A percentile compares a stretch with the other conserved stretches of the same genome.
These are phyloP conservation scores for Wallacemonas collosoma DNA, from an alignment of 208 protist genomes.

Conservation along the genomic window DNA sequence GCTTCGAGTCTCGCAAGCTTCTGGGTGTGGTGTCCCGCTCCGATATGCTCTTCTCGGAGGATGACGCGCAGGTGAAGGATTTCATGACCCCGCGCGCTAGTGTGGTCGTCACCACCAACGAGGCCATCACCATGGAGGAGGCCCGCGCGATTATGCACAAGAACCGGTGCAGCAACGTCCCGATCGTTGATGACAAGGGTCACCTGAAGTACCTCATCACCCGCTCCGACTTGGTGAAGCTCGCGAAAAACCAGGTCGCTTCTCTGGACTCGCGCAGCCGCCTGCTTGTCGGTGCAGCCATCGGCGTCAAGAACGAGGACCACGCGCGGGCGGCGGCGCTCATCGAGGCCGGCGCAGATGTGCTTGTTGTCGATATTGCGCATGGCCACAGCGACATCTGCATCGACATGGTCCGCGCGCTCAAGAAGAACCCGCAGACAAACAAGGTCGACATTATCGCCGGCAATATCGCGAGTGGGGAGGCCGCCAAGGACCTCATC, in stretches of 20 bases:
- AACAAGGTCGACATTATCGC: slow-evolving; percentile 82
- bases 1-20: slow-evolving; percentile 41
- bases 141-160: slow-evolving; percentile 63
- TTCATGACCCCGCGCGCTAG: slow-evolving; percentile 78
- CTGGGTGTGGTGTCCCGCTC: slow-evolving; percentile 64
- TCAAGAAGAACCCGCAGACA: slow-evolving; percentile 74
- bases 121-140: slow-evolving; percentile 66
- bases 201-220: slow-evolving; percentile 86
- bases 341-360: slow-evolving; percentile 75
- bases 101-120: slow-evolving; percentile 54
- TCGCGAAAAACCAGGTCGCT: slow-evolving; percentile 66
- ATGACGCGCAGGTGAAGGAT: slow-evolving; percentile 32
- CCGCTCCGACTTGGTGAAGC: slow-evolving; percentile 77
- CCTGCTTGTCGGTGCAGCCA: slow-evolving; percentile 82
- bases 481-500: slow-evolving; percentile 85
- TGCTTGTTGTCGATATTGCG: slow-evolving; percentile 92
- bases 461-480: slow-evolving; percentile 87
- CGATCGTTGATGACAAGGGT: slow-evolving; percentile 52
- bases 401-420: slow-evolving; percentile 78
- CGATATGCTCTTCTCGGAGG: slow-evolving; percentile 72
- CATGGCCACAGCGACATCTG: slow-evolving; percentile 89
- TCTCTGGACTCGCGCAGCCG: slow-evolving; percentile 75
- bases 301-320: slow-evolving; percentile 87
- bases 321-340: slow-evolving; percentile 58
- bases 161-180: slow-evolving; percentile 66